These are phyloP conservation scores for Lactarius tabidus DNA, from an alignment of 768 basidiomycete genomes.

Conservation along the genomic window DNA sequence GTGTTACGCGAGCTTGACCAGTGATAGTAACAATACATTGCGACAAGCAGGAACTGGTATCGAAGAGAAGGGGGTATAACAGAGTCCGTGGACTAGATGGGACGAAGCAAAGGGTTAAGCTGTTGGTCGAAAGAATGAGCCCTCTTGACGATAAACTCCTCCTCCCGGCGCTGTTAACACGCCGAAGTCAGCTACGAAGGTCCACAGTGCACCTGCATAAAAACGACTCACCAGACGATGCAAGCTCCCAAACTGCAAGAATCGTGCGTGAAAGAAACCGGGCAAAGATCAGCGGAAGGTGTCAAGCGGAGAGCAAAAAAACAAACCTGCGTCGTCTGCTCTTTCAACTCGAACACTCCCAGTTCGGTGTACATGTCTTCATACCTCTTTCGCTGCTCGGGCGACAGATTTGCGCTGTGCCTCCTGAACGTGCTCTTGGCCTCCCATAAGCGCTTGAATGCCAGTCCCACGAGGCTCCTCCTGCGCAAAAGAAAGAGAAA, in stretches of 20 bases:
- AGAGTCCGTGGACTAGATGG: neutral
- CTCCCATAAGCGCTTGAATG: slow-evolving; percentile 5
- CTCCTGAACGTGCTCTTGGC: neutral
- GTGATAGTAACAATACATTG: neutral
- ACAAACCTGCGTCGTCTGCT: slow-evolving; percentile 3
- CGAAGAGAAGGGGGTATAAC: neutral
- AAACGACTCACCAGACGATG: slow-evolving; percentile 7
- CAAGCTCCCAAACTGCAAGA: slow-evolving; percentile 7
- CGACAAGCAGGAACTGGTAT: neutral
- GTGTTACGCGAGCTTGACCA: neutral
- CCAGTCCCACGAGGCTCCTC: neutral
- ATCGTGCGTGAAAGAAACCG: too few species aligned
- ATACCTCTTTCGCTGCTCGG: neutral
- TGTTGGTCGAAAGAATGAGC: neutral
- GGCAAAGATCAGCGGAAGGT: neutral
- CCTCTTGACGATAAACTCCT: neutral
- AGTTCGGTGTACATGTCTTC: neutral
- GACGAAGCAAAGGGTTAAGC: neutral
- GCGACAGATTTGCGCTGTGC: neutral
- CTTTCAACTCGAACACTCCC: neutral
- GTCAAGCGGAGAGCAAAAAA: neutral
- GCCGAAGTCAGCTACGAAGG: neutral
- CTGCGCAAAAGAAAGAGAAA: neutral
- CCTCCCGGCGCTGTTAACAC: neutral
- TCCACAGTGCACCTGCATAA: neutral